These are phyloP conservation scores for Kentomonas sorsogonicus DNA, from an alignment of 208 protist species.

Conservation along the genomic window DNA sequence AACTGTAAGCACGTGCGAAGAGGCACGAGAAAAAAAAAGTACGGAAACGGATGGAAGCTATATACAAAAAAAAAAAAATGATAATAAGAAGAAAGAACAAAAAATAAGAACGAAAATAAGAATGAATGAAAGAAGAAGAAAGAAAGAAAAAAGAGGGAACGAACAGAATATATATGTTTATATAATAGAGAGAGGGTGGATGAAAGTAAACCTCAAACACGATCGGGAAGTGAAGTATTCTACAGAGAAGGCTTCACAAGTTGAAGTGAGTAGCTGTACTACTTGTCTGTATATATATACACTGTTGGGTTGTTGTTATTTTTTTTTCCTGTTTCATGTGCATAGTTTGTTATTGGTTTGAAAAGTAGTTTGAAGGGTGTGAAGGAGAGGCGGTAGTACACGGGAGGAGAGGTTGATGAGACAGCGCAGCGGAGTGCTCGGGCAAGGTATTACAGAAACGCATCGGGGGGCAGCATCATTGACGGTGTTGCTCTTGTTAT, in stretches of 20 bases:
- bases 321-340: too few relatives aligned
- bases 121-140: conserved; percentile 4
- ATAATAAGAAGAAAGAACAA: not conserved
- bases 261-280: not conserved
- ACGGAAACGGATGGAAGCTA: not conserved
- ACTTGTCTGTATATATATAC: not conserved
- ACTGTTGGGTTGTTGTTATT: too few relatives aligned
- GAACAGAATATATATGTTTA: conserved; percentile 2
- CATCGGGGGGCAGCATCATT: too few relatives aligned
- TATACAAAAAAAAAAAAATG: conserved; percentile 4
- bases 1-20: not conserved
- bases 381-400: too few relatives aligned
- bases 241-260: not conserved
- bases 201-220: not conserved
- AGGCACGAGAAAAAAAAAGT: conserved; percentile 1
- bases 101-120: not conserved
- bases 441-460: too few relatives aligned
- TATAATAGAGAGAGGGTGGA: not conserved
- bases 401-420: too few relatives aligned
- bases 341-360: too few relatives aligned
- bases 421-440: too few relatives aligned
- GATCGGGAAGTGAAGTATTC: not conserved
- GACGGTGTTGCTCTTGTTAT: too few relatives aligned
- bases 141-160: conserved; percentile 10
- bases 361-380: too few relatives aligned